These are phyloP conservation scores for Craterostigma plantagineum DNA, from an alignment of 257 asterid genomes.

Conservation along the genomic window DNA sequence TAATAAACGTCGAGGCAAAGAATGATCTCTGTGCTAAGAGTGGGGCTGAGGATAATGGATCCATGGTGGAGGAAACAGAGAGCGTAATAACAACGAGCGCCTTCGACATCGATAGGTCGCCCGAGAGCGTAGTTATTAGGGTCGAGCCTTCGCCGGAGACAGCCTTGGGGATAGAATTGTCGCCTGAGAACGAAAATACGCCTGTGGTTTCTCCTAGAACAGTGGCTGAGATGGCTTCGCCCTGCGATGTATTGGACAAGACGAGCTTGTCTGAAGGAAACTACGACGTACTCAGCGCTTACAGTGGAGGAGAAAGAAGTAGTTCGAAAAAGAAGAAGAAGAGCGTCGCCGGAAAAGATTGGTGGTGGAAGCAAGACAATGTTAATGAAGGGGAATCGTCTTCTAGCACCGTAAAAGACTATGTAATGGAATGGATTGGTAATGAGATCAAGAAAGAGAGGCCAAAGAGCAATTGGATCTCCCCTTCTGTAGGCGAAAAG, in stretches of 20 bases:
- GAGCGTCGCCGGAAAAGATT: slow-evolving; percentile 60
- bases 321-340: slow-evolving; percentile 50
- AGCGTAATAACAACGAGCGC: slow-evolving; percentile 54
- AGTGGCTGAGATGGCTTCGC: slow-evolving; percentile 59
- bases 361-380: slow-evolving; percentile 99
- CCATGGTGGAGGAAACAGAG: slow-evolving; percentile 63
- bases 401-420: slow-evolving; percentile 56
- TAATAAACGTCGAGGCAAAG: slow-evolving; percentile 40
- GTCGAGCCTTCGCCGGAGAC: slow-evolving; percentile 57
- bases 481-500: slow-evolving; percentile 33
- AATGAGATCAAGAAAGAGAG: slow-evolving; percentile 86
- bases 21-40: slow-evolving; percentile 26
- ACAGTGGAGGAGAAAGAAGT: slow-evolving; percentile 38
- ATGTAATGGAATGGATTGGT: slow-evolving; percentile 96
- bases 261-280: slow-evolving; percentile 47
- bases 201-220: slow-evolving; percentile 60
- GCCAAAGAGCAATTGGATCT: slow-evolving; percentile 59
- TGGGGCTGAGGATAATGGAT: slow-evolving; percentile 53
- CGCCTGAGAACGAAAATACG: slow-evolving; percentile 30
- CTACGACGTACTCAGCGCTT: slow-evolving; percentile 42
- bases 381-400: slow-evolving; percentile 24
- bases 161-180: slow-evolving; percentile 26
- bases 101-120: slow-evolving; percentile 63
- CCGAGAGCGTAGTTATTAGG: slow-evolving; percentile 47
- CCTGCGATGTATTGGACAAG: slow-evolving; percentile 48